A percentile compares a stretch with the other conserved stretches of the same genome.
These are phyloP conservation scores for Umbelopsis ramanniana DNA, from an alignment of 192 early-diverging fungal species.

Conservation along the genomic window DNA sequence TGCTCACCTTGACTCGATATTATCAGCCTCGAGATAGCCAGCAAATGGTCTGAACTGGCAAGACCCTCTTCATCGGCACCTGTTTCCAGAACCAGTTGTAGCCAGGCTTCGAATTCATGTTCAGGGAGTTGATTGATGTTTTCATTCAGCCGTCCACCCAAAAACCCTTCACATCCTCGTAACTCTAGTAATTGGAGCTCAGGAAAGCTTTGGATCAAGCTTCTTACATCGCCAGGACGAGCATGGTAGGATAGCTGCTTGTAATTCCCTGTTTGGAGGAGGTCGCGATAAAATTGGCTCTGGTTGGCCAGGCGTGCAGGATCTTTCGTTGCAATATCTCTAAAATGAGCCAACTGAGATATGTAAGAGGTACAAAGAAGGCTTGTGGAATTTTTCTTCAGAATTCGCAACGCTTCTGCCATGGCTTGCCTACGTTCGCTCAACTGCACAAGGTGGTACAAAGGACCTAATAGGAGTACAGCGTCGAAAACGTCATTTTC, in stretches of 20 bases:
- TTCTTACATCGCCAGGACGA: background rate
- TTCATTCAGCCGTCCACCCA: background rate
- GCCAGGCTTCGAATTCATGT: background rate
- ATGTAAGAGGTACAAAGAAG: background rate
- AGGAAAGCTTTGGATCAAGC: background rate
- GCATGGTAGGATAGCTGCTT: background rate
- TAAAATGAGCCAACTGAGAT: background rate
- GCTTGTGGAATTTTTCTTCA: background rate
- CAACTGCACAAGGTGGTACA: background rate
- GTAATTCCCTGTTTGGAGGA: background rate
- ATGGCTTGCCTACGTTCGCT: background rate
- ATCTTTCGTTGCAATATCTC: background rate
- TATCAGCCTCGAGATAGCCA: background rate
- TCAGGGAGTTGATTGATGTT: background rate
- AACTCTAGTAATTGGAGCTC: background rate
- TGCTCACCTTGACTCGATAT: too few relatives aligned
- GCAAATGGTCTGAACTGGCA: background rate
- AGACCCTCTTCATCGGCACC: background rate
- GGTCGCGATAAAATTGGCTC: background rate
- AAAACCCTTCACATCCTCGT: background rate
- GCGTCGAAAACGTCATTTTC: constrained; percentile 10
- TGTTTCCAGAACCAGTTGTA: background rate
- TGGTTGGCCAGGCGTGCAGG: background rate
- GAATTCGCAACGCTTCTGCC: background rate
- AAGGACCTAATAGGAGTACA: background rate